Base-by-base conservation (phyloP, 1,284 basidiomycete genomes). In the Irpex sp. region DNA sequence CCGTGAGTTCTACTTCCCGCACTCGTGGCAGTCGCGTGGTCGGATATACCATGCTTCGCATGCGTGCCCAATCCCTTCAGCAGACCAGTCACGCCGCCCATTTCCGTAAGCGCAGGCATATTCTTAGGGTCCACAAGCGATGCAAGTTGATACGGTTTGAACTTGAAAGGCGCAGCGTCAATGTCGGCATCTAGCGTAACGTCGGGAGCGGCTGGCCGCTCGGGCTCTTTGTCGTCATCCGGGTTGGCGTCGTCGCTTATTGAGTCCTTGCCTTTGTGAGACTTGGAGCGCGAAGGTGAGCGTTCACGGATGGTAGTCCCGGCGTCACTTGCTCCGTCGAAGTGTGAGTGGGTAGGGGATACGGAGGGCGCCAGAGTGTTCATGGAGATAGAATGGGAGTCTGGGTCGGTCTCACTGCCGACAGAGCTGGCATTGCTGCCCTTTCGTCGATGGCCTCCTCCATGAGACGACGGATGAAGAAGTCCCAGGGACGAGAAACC, bases 51-150 rank as follows among this genome's bases (percentile, higher is more conserved):
- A 38, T 72, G 79, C 15, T 82, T 80, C 4, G 78, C 73, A 69
- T 91, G 78, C 0, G 92, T 91, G 31, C 94, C 94, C 3, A 99
- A 83, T 1, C 92, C 89, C 5, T 79, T 75, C 19, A 97, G 74
- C 15, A 99, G 72, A 7, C 84, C 87, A 1, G 81, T 70, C 2
- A 85, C 78, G 49, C 97, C 97, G 31, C 96, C 96, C 59, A 97
- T 81, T 13, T 78, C 78, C 47, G 82, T 80, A 17, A 99, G 83
- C 40, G 82, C 76, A 1, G 89, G 82, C 6, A 96, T 70, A 66
- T 79, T 86, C 78, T 96, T 96, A 17, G 96, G 95, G 74, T 98
- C 96, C 57, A 98, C 87, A 57, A 98, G 85, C 65, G 88, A 85
- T 19, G 95, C 95, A 4, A 99, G 87, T 61, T 83, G 80, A 65